These are phyloP conservation scores for Scutellaria galericulata DNA, from an alignment of 257 asterid genomes.

Conservation along the genomic window DNA sequence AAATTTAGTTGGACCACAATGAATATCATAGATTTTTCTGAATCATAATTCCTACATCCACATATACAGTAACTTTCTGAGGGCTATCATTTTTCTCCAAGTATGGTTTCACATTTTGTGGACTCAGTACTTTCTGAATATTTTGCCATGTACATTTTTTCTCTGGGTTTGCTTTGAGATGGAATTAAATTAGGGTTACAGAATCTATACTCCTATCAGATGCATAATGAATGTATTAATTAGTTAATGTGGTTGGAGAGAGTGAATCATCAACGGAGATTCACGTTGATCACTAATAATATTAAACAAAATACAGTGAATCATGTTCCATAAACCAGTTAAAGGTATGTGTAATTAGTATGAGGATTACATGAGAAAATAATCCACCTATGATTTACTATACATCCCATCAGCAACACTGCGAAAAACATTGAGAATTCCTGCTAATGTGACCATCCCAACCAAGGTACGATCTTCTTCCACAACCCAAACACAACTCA, in stretches of 20 bases:
- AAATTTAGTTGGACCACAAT: slow-evolving; percentile 24
- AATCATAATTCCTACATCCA: slow-evolving; percentile 18
- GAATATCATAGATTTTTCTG: slow-evolving; percentile 3
- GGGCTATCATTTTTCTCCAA: neutral
- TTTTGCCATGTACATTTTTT: neutral
- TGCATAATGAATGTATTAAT: neutral
- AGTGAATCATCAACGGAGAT: neutral
- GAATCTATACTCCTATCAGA: neutral
- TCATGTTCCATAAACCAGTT: neutral
- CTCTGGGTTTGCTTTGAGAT: slow-evolving; percentile 8
- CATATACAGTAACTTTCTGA: neutral
- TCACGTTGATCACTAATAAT: neutral
- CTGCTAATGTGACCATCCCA: slow-evolving; percentile 71
- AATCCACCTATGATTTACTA: slow-evolving; percentile 34
- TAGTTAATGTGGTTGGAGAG: too few relatives aligned
- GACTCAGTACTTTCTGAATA: neutral
- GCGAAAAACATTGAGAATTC: slow-evolving; percentile 62
- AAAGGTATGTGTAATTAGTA: neutral
- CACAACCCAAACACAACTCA: slow-evolving; percentile 77
- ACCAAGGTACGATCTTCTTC: slow-evolving; percentile 59
- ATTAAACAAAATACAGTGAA: neutral
- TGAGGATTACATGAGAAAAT: slow-evolving; percentile 6
- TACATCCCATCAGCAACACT: slow-evolving; percentile 31
- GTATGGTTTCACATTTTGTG: slow-evolving; percentile 1
- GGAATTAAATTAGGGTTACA: neutral